Base-by-base conservation (phyloP, 805 yeast species). In the Saccharomyces kudriavzevii region DNA sequence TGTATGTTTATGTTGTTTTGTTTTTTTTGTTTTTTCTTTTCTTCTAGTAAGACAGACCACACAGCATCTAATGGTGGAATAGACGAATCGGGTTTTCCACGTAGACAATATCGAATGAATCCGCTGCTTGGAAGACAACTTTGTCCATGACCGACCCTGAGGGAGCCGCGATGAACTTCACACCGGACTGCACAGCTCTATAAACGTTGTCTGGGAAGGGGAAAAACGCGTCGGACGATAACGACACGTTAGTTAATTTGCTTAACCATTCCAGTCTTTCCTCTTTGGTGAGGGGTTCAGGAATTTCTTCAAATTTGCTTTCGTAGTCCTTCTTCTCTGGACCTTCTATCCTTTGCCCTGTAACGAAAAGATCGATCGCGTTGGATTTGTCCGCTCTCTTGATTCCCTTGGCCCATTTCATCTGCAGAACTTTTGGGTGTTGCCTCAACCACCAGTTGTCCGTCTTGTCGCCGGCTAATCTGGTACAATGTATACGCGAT, bases 371-470 rank as follows among this genome's bases (percentile, higher is more conserved):
- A 73, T 94, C 99, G 72, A 94, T 94, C 53, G 97, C 99, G 70
- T 94, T 94, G 50, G 96, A 87, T 82, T 94, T 94, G 71, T 94
- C 99, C 59, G 98, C 97, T 77, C 97, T 89, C 82, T 94, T 94
- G 62, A 87, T 87, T 68, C 98, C 98, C 77, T 89, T 89, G 59
- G 96, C 96, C 98, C 98, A 94, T 76, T 92, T 82, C 82, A 94
- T 87, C 25, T 76, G 94, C 56, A 94, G 76, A 8, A 94, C 98
- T 70, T 78, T 83, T 62, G 98, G 98, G 75, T 94, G 99, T 74
- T 94, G 98, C 79, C 99, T 87, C 69, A 94, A 81, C 99, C 99
- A 94, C 98, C 98, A 94, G 82, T 91, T 91, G 74, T 94, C 97
- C 61, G 98, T 97, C 80, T 94, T 94, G 69, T 94, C 99, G 71